Conservation (phyloP, 1,284 basidiomycete species). For the Leccinum cinnamomeum region DNA sequence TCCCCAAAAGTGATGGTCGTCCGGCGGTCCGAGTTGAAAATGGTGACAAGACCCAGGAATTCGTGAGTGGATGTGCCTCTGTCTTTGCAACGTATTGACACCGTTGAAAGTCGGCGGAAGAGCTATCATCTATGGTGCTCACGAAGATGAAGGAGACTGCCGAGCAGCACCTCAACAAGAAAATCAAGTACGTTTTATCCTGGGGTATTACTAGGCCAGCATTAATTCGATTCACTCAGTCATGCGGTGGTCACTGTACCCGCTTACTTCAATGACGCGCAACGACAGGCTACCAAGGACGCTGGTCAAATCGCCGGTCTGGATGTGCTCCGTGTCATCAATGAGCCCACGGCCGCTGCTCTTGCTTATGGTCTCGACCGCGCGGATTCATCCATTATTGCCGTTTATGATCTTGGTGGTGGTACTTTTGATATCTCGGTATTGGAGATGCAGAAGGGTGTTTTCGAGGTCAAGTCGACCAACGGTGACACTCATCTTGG, state of each 20-base stretch:
- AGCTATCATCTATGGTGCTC: conserved; percentile 84
- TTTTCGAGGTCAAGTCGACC: conserved; percentile 99
- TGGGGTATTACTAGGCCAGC: too few species aligned
- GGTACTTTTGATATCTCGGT: conserved; percentile 99
- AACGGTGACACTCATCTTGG: conserved; percentile 99
- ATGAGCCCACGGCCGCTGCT: conserved; percentile 97
- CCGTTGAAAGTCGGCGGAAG: conserved; percentile 67
- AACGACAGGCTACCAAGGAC: conserved; percentile 97
- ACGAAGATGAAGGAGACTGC: conserved; percentile 97
- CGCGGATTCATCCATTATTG: conserved; percentile 81
- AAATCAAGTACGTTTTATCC: conserved; percentile 73
- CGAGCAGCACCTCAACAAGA: conserved; percentile 89
- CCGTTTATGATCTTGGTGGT: conserved; percentile 95
- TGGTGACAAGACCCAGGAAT: conserved; percentile 63
- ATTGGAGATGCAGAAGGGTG: conserved; percentile 98
- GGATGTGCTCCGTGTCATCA: conserved; percentile 97
- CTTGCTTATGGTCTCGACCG: conserved; percentile 95
- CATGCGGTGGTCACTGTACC: conserved; percentile 92
- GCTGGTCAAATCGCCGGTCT: conserved; percentile 97
- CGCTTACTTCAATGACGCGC: conserved; percentile 99
- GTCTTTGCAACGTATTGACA: neutral
- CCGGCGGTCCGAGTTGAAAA: conserved; percentile 83
- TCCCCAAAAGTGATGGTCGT: conserved; percentile 66
- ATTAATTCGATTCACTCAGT: conserved; percentile 38
- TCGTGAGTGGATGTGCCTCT: conserved; percentile 46